Base-by-base conservation (phyloP, 2,329 filamentous ascomycete genomes). In the Colletotrichum shisoi region DNA sequence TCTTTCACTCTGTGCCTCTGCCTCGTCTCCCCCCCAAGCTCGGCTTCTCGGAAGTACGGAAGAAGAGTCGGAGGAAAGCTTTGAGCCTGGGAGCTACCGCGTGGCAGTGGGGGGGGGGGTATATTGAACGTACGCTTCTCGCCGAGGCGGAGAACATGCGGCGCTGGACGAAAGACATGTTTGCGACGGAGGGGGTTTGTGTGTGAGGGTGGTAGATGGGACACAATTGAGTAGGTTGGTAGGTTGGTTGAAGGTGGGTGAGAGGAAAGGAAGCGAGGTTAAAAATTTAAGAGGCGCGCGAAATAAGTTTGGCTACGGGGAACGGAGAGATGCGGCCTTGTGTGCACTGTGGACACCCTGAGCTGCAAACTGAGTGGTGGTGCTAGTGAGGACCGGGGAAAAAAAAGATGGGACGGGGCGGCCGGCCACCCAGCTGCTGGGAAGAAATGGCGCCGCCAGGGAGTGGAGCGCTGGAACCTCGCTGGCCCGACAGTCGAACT, bases 131-230 rank as follows among this genome's bases (percentile, higher is more conserved):
- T 82, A 94, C 91, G 82, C 92, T 86, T 81, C 88, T 85, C 75
- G 91, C 89, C 77, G 91, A 90, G 78, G 87, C 90, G 77, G 91
- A 93, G 83, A 94, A 94, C 79, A 91, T 90, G 77, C 91, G 88
- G 82, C 88, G 87, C 85, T 93, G 91, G 80, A 90, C 85, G 79
- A 90, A 87, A 80, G 94, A 94, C 92, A 96, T 94, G 71, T 74
- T 68, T 70, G 69, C 79, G 77, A 73, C 70, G 70, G 44, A 52
- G 60, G 67, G 27, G 27, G 27, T 31, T 31, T 31, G 44, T 42
- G 45, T 51, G 44, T 67, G 57, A 67, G 40, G 63, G 57, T 69
- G 40, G 63, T 57, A 67, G 64, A 63, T 63, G 60, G 60, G 45
- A 57, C 51, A 66, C 54, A 37, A 52, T 27, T 52, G 44, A 44